These are phyloP conservation scores for Lichtheimia ramosa DNA, from an alignment of 371 early-diverging fungal species.

Conservation along the genomic window DNA sequence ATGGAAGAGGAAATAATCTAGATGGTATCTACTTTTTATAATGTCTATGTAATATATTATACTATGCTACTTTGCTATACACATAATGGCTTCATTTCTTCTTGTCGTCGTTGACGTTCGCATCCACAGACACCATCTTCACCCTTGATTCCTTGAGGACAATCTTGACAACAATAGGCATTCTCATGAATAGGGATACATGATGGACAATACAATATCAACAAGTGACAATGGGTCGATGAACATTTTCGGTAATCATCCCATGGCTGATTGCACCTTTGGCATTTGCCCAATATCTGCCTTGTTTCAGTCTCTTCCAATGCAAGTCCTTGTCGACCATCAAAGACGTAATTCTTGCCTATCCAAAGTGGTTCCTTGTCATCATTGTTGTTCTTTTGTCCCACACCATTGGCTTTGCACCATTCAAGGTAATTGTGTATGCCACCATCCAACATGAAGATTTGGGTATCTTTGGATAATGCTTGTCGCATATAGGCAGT, in stretches of 20 bases:
- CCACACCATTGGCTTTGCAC: constrained; percentile 33
- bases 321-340: constrained; percentile 62
- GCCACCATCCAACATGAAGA: constrained; percentile 75
- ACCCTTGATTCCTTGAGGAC: constrained; percentile 11
- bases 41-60: constrained; percentile 1
- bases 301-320: constrained; percentile 1
- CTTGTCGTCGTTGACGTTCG: constrained; percentile 29
- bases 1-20: constrained; percentile 16
- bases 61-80: neutral
- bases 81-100: constrained; percentile 26
- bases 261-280: constrained; percentile 32
- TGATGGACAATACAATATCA: constrained; percentile 33
- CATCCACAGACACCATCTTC: constrained; percentile 33
- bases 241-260: constrained; percentile 46
- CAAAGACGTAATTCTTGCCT: constrained; percentile 77
- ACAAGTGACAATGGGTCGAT: constrained; percentile 29
- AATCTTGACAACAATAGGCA: constrained; percentile 39
- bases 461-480: constrained; percentile 37
- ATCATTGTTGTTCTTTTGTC: constrained; percentile 7
- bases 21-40: neutral
- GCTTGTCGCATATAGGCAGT: constrained; percentile 59
- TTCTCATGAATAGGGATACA: constrained; percentile 11
- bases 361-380: constrained; percentile 47
- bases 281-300: constrained; percentile 27
- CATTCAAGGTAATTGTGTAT: constrained; percentile 78